Conservation (phyloP, 768 basidiomycete genomes). For the Hydnomerulius pinastri region DNA sequence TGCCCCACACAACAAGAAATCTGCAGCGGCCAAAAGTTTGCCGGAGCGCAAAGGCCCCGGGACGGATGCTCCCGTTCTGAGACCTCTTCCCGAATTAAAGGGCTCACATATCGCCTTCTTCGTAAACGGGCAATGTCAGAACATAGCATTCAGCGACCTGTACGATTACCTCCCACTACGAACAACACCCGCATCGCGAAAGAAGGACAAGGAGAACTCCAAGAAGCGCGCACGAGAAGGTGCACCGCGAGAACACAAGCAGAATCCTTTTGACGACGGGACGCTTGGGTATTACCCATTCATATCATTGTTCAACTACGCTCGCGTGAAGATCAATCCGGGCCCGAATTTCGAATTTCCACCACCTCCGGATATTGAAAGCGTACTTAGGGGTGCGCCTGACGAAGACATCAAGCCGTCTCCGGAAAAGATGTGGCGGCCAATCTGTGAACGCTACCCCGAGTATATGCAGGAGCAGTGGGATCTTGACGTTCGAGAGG, state of each 20-base stretch:
- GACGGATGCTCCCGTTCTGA: constrained; percentile 44
- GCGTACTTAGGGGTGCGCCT: constrained; percentile 43
- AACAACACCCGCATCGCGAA: constrained; percentile 54
- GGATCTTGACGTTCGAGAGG: constrained; percentile 74
- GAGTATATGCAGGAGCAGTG: constrained; percentile 87
- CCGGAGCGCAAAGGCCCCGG: constrained; percentile 52
- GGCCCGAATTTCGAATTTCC: constrained; percentile 85
- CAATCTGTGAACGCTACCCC: constrained; percentile 79
- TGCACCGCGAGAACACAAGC: constrained; percentile 67
- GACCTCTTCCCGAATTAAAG: constrained; percentile 68
- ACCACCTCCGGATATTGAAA: constrained; percentile 79
- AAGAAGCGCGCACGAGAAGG: constrained; percentile 65
- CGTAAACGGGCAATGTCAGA: constrained; percentile 85
- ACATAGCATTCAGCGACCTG: constrained; percentile 81
- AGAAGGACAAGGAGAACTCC: constrained; percentile 56
- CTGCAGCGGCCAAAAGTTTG: constrained; percentile 65
- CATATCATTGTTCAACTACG: constrained; percentile 91
- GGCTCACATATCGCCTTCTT: constrained; percentile 86
- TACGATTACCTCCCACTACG: constrained; percentile 89
- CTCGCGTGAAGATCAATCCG: constrained; percentile 80
- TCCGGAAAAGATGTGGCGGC: constrained; percentile 61
- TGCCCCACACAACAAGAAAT: constrained; percentile 57
- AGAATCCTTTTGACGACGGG: constrained; percentile 92
- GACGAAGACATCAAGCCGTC: constrained; percentile 35
- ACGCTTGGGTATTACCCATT: constrained; percentile 95